phyloP scores from a whole-genome alignment of 805 yeast species.

The Brettanomyces nanus region DNA sequence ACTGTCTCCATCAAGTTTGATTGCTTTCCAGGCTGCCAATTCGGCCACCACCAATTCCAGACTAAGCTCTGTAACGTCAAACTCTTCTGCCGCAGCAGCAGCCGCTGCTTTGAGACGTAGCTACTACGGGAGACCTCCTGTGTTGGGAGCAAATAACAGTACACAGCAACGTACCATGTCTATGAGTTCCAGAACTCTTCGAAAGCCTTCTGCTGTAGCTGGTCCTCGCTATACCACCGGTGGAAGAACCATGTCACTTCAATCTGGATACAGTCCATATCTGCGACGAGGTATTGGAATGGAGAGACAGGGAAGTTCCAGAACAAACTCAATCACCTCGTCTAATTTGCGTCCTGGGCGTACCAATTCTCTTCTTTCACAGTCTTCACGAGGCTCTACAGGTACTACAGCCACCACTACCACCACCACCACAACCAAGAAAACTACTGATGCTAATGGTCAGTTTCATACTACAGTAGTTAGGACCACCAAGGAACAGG shows the following conservation, averaged over 20 bases:
- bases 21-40: constrained; percentile 4
- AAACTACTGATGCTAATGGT: constrained; percentile 11
- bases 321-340: constrained; percentile 19
- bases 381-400: constrained; percentile 16
- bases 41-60: constrained; percentile 3
- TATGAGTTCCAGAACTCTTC: constrained; percentile 22
- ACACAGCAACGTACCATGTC: constrained; percentile 24
- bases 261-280: constrained; percentile 2
- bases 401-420: constrained; percentile 23
- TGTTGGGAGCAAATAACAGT: not conserved
- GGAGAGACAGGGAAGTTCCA: constrained; percentile 6
- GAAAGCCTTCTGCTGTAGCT: constrained; percentile 8
- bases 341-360: constrained; percentile 10
- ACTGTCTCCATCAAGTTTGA: not conserved
- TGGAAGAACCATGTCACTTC: constrained; percentile 5
- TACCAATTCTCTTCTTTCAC: constrained; percentile 19
- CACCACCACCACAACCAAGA: constrained; percentile 21
- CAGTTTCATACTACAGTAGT: constrained; percentile 27
- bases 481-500: constrained; percentile 43
- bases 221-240: constrained; percentile 1
- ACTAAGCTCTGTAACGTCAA: constrained; percentile 12
- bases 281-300: not conserved
- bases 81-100: constrained; percentile 26
- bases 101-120: constrained; percentile 24
- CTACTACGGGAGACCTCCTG: constrained; percentile 3